A percentile compares a stretch with the other conserved stretches of the same genome.
Conservation (phyloP, 23 red algal species). For the Gracilariopsis chorda region DNA sequence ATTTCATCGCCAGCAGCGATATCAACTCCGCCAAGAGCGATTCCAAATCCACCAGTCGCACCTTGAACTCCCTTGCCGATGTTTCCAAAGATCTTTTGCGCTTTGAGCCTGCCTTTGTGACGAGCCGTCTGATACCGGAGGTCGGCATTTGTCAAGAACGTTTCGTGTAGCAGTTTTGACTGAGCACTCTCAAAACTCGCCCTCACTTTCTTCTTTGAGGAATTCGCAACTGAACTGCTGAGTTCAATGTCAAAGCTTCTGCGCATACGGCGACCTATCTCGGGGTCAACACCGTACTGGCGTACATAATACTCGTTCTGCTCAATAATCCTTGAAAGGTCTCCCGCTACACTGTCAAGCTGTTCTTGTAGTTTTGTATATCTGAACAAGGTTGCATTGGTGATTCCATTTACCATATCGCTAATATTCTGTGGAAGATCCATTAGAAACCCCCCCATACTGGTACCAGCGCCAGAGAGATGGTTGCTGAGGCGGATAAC, state of each 20-base stretch:
- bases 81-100: constrained; percentile 6
- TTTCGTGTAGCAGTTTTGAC: not conserved
- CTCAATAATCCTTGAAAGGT: not conserved
- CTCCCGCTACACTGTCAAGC: not conserved
- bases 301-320: not conserved
- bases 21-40: not conserved
- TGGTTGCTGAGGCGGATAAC: not conserved
- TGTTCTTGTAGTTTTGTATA: not conserved
- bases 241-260: not conserved
- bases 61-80: not conserved
- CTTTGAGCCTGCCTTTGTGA: not conserved
- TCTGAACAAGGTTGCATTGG: not conserved
- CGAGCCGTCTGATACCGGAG: not conserved
- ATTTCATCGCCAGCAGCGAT: constrained; percentile 32
- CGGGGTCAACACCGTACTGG: not conserved
- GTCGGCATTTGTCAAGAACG: not conserved
- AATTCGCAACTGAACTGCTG: not conserved
- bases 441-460: not conserved
- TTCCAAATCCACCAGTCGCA: not conserved
- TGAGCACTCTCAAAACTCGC: not conserved
- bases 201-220: not conserved
- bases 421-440: not conserved
- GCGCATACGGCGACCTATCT: not conserved
- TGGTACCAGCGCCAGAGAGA: not conserved
- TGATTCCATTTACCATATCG: not conserved